phyloP scores from a whole-genome alignment of 352 stramenopile genomes.

The Globisporangium canariense region DNA sequence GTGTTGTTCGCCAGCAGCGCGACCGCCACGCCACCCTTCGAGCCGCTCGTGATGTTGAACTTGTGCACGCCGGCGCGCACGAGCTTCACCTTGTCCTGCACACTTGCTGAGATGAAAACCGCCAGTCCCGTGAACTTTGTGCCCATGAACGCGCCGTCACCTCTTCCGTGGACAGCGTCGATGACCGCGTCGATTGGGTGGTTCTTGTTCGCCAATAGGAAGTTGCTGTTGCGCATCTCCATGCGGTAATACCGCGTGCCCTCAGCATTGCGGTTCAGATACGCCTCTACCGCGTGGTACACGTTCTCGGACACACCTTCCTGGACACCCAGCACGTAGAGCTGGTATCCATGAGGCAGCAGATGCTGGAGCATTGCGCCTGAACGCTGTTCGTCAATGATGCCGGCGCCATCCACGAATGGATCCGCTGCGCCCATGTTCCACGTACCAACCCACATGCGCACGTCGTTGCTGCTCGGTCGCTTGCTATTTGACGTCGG shows the following conservation, averaged over 20 bases:
- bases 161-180: conserved; percentile 74
- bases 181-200: conserved; percentile 64
- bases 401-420: conserved; percentile 64
- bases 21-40: conserved; percentile 77
- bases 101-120: conserved; percentile 60
- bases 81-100: conserved; percentile 66
- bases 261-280: conserved; percentile 68
- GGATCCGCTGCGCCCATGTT: conserved; percentile 84
- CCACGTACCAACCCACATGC: conserved; percentile 84
- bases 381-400: conserved; percentile 74
- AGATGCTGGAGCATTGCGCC: conserved; percentile 73
- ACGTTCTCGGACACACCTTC: conserved; percentile 84
- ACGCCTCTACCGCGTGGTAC: conserved; percentile 76
- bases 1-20: conserved; percentile 72
- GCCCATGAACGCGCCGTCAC: conserved; percentile 77
- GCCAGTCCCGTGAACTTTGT: conserved; percentile 86
- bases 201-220: conserved; percentile 63
- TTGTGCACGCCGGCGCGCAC: conserved; percentile 74
- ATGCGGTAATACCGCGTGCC: conserved; percentile 64
- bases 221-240: conserved; percentile 75
- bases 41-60: conserved; percentile 78
- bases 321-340: conserved; percentile 86
- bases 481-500: conserved; percentile 22
- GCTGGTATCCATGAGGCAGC: conserved; percentile 72
- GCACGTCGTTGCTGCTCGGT: conserved; percentile 43